These are phyloP conservation scores for Globisporangium cystogenes DNA, from an alignment of 352 stramenopile species.

Conservation along the genomic window DNA sequence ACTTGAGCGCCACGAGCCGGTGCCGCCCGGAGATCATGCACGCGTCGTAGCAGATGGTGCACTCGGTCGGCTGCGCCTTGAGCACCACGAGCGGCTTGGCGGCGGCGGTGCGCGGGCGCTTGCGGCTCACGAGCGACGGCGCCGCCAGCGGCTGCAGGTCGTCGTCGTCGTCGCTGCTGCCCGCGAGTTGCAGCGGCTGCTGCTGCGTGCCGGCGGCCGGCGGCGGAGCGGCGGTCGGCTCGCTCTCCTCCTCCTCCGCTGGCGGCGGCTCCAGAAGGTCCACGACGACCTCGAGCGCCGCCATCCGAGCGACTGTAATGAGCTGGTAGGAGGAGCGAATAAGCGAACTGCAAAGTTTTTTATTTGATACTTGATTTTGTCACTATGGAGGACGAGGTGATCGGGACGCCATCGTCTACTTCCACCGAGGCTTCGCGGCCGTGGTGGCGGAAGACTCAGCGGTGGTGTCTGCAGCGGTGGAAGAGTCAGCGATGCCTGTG, in stretches of 20 bases:
- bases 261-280: background rate
- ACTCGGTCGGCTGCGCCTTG: slow-evolving; percentile 60
- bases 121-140: background rate
- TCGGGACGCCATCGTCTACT: too few relatives aligned
- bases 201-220: background rate
- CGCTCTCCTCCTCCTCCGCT: too few relatives aligned
- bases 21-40: slow-evolving; percentile 53
- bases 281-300: background rate
- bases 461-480: too few relatives aligned
- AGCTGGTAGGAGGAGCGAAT: background rate
- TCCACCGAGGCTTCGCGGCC: too few relatives aligned
- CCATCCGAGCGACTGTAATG: background rate
- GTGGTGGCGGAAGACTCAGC: too few relatives aligned
- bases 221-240: too few relatives aligned
- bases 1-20: slow-evolving; percentile 63
- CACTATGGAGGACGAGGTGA: background rate
- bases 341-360: background rate
- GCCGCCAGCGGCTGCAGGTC: background rate
- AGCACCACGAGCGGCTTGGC: slow-evolving; percentile 13
- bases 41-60: slow-evolving; percentile 67
- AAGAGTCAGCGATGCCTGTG: too few relatives aligned
- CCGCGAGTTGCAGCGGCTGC: background rate
- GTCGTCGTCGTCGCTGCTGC: background rate
- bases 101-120: background rate
- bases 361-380: background rate